phyloP scores from a whole-genome alignment of 176 grass and related monocot species.

The Canna indica region DNA sequence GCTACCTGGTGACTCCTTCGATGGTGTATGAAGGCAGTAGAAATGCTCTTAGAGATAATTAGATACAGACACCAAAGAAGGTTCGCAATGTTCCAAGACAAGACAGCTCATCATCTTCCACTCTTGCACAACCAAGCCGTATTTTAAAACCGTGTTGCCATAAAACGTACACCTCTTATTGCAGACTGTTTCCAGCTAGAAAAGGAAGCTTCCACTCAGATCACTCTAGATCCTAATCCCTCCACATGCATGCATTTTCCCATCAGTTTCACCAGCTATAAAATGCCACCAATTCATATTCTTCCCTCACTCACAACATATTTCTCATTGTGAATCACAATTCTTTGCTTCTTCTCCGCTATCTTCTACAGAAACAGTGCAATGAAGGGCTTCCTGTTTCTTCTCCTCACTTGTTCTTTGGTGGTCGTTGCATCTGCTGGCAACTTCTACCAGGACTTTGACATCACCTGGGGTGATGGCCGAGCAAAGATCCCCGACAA shows the following conservation, averaged over 20 bases:
- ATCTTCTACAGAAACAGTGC: background rate
- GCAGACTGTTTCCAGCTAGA: background rate
- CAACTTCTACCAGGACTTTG: background rate
- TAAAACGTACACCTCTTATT: background rate
- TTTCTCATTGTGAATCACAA: background rate
- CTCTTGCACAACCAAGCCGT: background rate
- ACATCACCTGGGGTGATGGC: slow-evolving; percentile 2
- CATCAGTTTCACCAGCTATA: background rate
- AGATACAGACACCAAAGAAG: too few relatives aligned
- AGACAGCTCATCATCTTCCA: background rate
- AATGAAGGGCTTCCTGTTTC: slow-evolving; percentile 1
- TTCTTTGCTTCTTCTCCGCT: background rate
- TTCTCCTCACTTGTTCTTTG: background rate
- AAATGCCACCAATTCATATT: background rate
- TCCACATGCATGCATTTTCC: background rate
- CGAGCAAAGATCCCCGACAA: background rate
- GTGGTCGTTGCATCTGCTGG: background rate
- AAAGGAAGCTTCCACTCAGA: background rate
- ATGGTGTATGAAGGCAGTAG: too few relatives aligned
- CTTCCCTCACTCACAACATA: background rate
- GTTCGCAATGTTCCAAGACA: too few relatives aligned
- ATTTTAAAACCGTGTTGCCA: background rate
- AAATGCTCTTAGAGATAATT: too few relatives aligned
- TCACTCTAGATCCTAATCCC: too few relatives aligned
- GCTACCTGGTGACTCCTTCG: too few relatives aligned